Evolutionary conservation across 139 green algal genomes (phyloP).

Genomic region (Edaphochlamys debaryana): DNA sequence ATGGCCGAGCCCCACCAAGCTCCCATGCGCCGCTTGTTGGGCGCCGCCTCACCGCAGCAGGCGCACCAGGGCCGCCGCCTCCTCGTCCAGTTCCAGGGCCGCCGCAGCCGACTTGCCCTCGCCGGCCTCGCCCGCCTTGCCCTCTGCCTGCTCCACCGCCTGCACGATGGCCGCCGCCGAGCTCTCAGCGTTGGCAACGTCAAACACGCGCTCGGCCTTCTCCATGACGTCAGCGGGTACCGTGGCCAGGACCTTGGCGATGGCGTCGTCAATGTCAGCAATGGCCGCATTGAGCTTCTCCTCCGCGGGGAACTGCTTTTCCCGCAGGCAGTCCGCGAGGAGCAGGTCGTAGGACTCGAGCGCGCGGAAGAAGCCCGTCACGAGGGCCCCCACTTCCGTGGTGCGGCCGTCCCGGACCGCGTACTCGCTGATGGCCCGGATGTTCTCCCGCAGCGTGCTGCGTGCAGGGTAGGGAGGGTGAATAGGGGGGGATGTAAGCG

Average conservation of each 20-base stretch:
- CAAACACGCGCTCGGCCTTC: constrained; percentile 42
- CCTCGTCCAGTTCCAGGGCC: background rate
- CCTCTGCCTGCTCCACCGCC: background rate
- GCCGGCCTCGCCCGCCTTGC: background rate
- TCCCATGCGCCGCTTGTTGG: no score
- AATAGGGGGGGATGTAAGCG: background rate
- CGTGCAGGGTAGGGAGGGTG: constrained; percentile 20
- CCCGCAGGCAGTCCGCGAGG: constrained; percentile 41
- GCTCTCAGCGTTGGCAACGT: constrained; percentile 23
- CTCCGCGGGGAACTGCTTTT: background rate
- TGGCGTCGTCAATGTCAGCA: constrained; percentile 34
- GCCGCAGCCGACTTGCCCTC: no score
- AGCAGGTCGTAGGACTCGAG: constrained; percentile 54
- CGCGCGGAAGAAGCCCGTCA: constrained; percentile 52
- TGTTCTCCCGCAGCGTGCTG: constrained; percentile 64
- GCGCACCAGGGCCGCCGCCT: background rate
- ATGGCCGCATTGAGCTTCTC: constrained; percentile 39
- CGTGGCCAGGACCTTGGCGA: constrained; percentile 52
- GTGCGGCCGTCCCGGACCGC: constrained; percentile 22
- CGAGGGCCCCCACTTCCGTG: constrained; percentile 27
- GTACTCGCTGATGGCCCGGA: constrained; percentile 60
- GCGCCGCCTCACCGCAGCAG: background rate
- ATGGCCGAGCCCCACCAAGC: no score
- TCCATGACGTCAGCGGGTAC: constrained; percentile 48
- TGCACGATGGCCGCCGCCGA: background rate